A percentile compares a stretch with the other conserved stretches of the same genome.
These are phyloP conservation scores for Zymoseptoria pseudotritici DNA, from an alignment of 2,329 filamentous ascomycete species.

Conservation along the genomic window DNA sequence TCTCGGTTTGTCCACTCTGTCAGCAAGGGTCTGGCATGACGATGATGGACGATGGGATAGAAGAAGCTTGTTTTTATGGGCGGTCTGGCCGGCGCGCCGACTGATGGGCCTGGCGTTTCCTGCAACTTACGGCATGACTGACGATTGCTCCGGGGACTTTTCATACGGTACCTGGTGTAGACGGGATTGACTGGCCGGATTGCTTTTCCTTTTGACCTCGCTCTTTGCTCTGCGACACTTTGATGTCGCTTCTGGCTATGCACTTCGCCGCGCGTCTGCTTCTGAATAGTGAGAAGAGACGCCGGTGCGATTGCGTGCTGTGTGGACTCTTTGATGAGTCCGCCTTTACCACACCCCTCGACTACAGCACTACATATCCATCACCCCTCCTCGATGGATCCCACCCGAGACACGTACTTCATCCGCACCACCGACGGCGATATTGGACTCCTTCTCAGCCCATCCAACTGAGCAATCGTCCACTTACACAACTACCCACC, in stretches of 20 bases:
- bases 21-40: background rate
- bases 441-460: background rate
- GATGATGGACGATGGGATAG: background rate
- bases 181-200: background rate
- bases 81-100: conserved; percentile 23
- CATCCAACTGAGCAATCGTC: background rate
- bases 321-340: background rate
- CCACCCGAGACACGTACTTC: background rate
- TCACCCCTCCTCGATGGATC: background rate
- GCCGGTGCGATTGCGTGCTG: background rate
- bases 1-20: background rate
- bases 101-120: conserved; percentile 13
- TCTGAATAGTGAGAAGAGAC: background rate
- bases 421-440: background rate
- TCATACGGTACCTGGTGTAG: background rate
- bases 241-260: background rate
- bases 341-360: conserved; percentile 1
- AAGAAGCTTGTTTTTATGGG: conserved; percentile 10
- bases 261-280: background rate
- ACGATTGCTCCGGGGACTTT: conserved; percentile 11
- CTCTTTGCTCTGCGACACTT: background rate
- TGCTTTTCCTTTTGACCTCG: background rate
- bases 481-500: background rate
- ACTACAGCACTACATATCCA: conserved; percentile 4
- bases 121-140: conserved; percentile 20